phyloP scores from a whole-genome alignment of 2,329 filamentous ascomycete species.

The Hypoxylon sp. region DNA sequence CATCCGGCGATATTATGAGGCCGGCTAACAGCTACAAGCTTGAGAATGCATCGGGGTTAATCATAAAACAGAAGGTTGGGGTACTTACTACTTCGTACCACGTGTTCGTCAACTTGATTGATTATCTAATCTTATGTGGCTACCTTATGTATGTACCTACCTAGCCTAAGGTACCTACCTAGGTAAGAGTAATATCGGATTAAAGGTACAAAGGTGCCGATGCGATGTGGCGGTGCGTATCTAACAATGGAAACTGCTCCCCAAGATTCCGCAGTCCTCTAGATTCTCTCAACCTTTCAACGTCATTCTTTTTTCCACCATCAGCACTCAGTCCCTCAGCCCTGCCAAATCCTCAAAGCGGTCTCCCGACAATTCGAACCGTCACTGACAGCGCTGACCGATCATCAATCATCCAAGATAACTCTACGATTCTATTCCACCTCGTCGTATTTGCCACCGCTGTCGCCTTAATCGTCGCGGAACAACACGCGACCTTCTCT shows the following conservation, averaged over 20 bases:
- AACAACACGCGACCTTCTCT: conserved; percentile 30
- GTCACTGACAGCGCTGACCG: conserved; percentile 3
- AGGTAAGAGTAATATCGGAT: neutral
- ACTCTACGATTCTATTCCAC: conserved; percentile 11
- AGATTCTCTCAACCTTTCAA: conserved; percentile 38
- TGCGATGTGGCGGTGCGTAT: conserved; percentile 12
- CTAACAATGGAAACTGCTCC: conserved; percentile 34
- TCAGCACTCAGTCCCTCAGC: conserved; percentile 15
- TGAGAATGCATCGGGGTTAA: no score
- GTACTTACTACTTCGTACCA: no score
- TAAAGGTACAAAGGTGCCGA: neutral
- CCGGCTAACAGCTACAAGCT: no score
- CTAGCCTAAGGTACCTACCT: conserved; percentile 19
- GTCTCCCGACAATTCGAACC: conserved; percentile 4
- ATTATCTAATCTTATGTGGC: conserved; percentile 23
- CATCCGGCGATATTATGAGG: no score
- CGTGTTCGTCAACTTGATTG: neutral
- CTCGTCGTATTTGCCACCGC: conserved; percentile 27
- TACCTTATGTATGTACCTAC: conserved; percentile 10
- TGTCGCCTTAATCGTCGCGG: conserved; percentile 17
- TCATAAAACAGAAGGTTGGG: no score
- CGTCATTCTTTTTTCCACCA: conserved; percentile 41
- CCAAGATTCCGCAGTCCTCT: conserved; percentile 37
- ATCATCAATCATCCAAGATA: neutral
- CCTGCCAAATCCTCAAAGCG: conserved; percentile 7